Evolutionary conservation across 2,329 filamentous ascomycete genomes (phyloP), one percentile per base, ranked within the genome.

Genomic region (Fusarium sp.): DNA sequence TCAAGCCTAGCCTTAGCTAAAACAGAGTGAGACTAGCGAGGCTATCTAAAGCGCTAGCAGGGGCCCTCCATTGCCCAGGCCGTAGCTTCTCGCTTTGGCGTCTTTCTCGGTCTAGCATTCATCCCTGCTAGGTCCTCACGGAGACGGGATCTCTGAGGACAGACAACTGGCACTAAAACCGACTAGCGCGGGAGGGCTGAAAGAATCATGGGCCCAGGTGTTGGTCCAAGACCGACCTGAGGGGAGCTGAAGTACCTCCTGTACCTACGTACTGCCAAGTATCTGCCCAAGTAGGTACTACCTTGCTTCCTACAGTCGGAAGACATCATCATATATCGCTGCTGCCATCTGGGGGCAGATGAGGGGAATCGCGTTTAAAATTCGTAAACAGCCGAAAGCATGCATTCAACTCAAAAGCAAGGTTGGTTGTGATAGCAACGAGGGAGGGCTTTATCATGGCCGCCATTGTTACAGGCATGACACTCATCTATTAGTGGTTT

Each of bases 131-230:
- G 73, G 63, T 64, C 47, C 56, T 62, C 73, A 64, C 76, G 79
- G 68, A 74, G 74, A 79, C 80, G 75, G 79, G 78, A 80, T 79
- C 74, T 77, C 74, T 76, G 72, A 76, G 75, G 74, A 72, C 72
- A 62, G 59, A 75, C 69, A 51, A 68, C 73, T 77, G 50, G 44
- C 75, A 74, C 75, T 70, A 78, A 75, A 75, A 62, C 66, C 68
- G 77, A 77, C 80, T 83, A 83, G 81, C 79, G 81, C 70, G 75
- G 80, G 77, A 83, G 80, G 81, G 81, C 81, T 83, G 81, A 83
- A 80, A 67, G 77, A 78, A 79, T 77, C 64, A 66, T 78, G 76
- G 78, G 75, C 72, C 75, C 66, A 77, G 75, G 70, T 69, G 62
- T 52, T 73, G 68, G 65, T 60, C 70, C 55, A 56, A 59, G 66